Base-by-base conservation (phyloP, 352 stramenopile species). In the Saprolegnia parasitica region DNA sequence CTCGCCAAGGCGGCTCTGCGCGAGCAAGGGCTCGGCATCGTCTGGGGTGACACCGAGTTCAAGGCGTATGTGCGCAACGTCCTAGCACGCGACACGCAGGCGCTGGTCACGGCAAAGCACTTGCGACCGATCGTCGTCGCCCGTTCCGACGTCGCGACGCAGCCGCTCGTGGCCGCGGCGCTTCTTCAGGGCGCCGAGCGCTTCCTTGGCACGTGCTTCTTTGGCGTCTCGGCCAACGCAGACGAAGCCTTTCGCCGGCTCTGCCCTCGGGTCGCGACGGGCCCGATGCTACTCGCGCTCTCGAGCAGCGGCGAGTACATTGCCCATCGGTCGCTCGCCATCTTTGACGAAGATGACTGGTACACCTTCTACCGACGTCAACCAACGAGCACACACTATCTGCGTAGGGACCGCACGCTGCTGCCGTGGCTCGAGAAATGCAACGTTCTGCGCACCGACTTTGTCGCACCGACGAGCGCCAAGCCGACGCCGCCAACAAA, bases 11-110 rank as follows among this genome's bases (percentile, higher is more conserved):
- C 29, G 9, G 39, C 46, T 20, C 26, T 61, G 54, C 32, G 37
- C 37, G 63, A 18, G 29, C 63, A 70, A 70, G 63, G 63, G 3
- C 63, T 70, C n/a, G 63, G 63, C 26, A 56, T 70, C 26, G 46
- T 70, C 21, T 70, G 63, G 63, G 63, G 45, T 5, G 63, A 70
- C 54, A 47, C 26, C 11, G 63, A 70, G 35, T 70, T 70, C 42
- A 11, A n/a, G 11, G 39, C n/a, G 16, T 70, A 49, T 18, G 18
- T 42, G 20, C 23, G 18, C 11, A 29, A 52, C 39, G 23, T 70
- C 11, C 16, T 9, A 47, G 35, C 26, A 18, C 16, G 15, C 6
- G 23, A 62, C 16, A 40, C 20, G n/a, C 16, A 60, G 15, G 54
- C n/a, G 10, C n/a, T 70, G 35, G 23, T 47, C 11, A 24, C 24